A percentile compares a stretch with the other conserved stretches of the same genome.
Evolutionary conservation across 257 asterid species (phyloP).

Genomic region (Solanum bukasovii): DNA sequence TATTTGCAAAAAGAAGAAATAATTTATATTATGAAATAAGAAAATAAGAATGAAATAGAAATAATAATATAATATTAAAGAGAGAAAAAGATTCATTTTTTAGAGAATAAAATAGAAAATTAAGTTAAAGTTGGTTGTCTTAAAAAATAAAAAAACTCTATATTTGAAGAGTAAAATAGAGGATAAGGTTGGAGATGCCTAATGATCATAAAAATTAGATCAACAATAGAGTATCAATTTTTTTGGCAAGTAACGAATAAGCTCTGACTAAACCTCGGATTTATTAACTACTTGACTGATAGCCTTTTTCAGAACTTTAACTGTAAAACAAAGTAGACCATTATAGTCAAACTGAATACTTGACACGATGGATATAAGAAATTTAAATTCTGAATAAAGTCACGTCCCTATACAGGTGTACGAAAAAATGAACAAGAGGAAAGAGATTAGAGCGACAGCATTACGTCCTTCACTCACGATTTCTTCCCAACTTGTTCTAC

Average conservation of each 20-base stretch:
- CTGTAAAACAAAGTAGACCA: neutral
- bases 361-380: neutral
- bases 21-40: no score
- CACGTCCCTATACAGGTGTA: neutral
- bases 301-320: neutral
- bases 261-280: no score
- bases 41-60: no score
- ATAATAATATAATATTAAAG: no score
- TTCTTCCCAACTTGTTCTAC: neutral
- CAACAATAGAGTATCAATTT: neutral
- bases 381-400: neutral
- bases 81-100: no score
- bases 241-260: neutral
- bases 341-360: neutral
- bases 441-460: neutral
- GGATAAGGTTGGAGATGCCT: no score
- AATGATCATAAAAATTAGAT: neutral
- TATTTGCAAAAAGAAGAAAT: no score
- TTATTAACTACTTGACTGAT: neutral
- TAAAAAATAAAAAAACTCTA: no score
- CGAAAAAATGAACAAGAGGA: neutral
- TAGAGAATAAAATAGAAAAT: no score
- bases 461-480: neutral
- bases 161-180: no score
- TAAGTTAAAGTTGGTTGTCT: rapidly evolving